Percentiles rank a stretch among this genome's conserved stretches.
phyloP scores from a whole-genome alignment of 192 early-diverging fungal genomes.

The Bifiguratus adelaidae region DNA sequence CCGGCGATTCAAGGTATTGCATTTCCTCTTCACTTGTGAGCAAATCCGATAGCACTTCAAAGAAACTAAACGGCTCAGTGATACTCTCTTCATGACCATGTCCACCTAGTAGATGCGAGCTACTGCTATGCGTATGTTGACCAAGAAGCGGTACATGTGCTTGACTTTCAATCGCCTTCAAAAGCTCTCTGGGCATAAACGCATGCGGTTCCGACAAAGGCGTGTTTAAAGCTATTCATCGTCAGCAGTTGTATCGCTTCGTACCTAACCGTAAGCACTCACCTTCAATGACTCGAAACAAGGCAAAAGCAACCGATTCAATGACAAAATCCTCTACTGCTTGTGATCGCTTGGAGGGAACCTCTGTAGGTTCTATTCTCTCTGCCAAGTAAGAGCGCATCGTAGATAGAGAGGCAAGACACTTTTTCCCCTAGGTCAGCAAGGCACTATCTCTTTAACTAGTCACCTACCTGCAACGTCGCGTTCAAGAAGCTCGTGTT shows the following conservation, averaged over 20 bases:
- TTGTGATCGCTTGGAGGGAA: slow-evolving; percentile 7
- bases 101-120: slow-evolving; percentile 62
- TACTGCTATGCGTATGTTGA: too few relatives aligned
- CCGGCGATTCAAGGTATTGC: slow-evolving; percentile 9
- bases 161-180: slow-evolving; percentile 15
- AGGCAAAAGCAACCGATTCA: slow-evolving; percentile 19
- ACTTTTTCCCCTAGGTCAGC: slow-evolving; percentile 1
- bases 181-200: slow-evolving; percentile 11
- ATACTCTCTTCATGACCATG: too few relatives aligned
- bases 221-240: slow-evolving; percentile 19
- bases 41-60: slow-evolving; percentile 68
- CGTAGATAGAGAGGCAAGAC: slow-evolving; percentile 10
- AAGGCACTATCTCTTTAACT: not conserved
- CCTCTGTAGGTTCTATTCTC: slow-evolving; percentile 18
- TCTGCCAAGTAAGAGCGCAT: slow-evolving; percentile 20
- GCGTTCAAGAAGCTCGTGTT: slow-evolving; percentile 93
- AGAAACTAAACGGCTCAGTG: too few relatives aligned
- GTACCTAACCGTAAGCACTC: not conserved
- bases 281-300: slow-evolving; percentile 21
- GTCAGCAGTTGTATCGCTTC: too few relatives aligned
- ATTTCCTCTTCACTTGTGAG: slow-evolving; percentile 57
- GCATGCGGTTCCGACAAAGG: slow-evolving; percentile 14
- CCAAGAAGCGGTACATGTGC: too few relatives aligned
- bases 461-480: slow-evolving; percentile 57
- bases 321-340: slow-evolving; percentile 14